Evolutionary conservation across 2,329 filamentous ascomycete genomes (phyloP).

Genomic region (Ceratocystiopsis sp.): DNA sequence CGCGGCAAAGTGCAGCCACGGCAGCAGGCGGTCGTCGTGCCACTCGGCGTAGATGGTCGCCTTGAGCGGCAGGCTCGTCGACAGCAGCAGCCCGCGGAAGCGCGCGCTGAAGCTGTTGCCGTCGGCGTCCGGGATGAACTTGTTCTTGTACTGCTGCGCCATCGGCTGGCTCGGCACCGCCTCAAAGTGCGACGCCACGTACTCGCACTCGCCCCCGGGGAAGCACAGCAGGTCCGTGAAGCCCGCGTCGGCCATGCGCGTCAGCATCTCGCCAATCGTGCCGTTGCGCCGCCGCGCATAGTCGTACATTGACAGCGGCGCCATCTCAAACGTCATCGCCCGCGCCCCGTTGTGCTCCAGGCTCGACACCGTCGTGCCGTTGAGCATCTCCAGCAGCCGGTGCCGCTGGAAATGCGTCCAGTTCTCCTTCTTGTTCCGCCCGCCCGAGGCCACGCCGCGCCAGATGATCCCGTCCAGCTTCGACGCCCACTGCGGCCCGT

Average conservation of each 20-base stretch:
- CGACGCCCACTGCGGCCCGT: slow-evolving; percentile 38
- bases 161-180: slow-evolving; percentile 21
- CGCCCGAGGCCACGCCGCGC: slow-evolving; percentile 49
- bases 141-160: slow-evolving; percentile 34
- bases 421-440: slow-evolving; percentile 31
- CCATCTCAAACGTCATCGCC: slow-evolving; percentile 32
- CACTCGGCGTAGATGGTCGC: slow-evolving; percentile 57
- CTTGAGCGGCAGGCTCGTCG: slow-evolving; percentile 51
- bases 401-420: slow-evolving; percentile 59
- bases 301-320: slow-evolving; percentile 24
- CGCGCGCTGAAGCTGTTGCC: slow-evolving; percentile 48
- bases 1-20: slow-evolving; percentile 59
- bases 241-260: slow-evolving; percentile 23
- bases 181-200: slow-evolving; percentile 20
- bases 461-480: slow-evolving; percentile 42
- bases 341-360: slow-evolving; percentile 25
- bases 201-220: slow-evolving; percentile 19
- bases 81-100: slow-evolving; percentile 46
- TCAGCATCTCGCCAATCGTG: slow-evolving; percentile 24
- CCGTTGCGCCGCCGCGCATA: slow-evolving; percentile 18
- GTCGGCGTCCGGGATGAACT: slow-evolving; percentile 54
- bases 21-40: slow-evolving; percentile 52
- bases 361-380: slow-evolving; percentile 36
- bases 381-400: slow-evolving; percentile 52
- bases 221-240: slow-evolving; percentile 26